Evolutionary conservation across 345 rosid genomes (phyloP).

Genomic region (Lenwebbia sp.): DNA sequence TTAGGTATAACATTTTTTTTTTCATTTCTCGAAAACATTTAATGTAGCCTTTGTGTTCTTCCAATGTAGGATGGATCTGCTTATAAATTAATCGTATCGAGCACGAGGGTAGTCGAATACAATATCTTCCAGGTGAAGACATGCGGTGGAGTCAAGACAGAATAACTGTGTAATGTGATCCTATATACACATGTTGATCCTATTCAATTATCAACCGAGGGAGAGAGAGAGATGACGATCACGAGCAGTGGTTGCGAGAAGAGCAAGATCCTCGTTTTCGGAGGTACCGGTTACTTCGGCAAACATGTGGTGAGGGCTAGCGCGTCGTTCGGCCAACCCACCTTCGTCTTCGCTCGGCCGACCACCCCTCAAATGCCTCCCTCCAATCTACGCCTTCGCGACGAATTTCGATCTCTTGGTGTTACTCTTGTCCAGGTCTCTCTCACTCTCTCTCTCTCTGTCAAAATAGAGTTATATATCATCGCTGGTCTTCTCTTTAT

Average conservation of each 20-base stretch:
- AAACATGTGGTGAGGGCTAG: conserved; percentile 28
- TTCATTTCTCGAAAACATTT: neutral
- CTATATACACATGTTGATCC: neutral
- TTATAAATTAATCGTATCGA: neutral
- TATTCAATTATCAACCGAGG: neutral
- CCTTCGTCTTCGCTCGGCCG: conserved; percentile 18
- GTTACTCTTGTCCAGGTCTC: conserved; percentile 15
- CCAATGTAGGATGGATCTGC: neutral
- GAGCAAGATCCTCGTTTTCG: conserved; percentile 17
- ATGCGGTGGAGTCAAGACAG: too few species aligned
- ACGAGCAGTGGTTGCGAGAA: neutral
- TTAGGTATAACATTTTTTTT: too few species aligned
- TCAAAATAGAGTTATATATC: neutral
- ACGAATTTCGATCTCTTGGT: conserved; percentile 16
- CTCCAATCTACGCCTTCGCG: neutral
- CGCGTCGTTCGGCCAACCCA: conserved; percentile 8
- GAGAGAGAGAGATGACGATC: neutral
- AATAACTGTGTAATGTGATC: neutral
- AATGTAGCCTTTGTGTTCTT: neutral
- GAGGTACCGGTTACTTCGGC: conserved; percentile 30
- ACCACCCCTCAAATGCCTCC: neutral
- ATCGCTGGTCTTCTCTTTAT: neutral
- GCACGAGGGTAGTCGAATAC: neutral
- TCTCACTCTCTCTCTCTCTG: neutral
- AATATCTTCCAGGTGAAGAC: rapidly evolving